Base-by-base conservation (phyloP, 192 early-diverging fungal species). In the Allomyces arbusculus region DNA sequence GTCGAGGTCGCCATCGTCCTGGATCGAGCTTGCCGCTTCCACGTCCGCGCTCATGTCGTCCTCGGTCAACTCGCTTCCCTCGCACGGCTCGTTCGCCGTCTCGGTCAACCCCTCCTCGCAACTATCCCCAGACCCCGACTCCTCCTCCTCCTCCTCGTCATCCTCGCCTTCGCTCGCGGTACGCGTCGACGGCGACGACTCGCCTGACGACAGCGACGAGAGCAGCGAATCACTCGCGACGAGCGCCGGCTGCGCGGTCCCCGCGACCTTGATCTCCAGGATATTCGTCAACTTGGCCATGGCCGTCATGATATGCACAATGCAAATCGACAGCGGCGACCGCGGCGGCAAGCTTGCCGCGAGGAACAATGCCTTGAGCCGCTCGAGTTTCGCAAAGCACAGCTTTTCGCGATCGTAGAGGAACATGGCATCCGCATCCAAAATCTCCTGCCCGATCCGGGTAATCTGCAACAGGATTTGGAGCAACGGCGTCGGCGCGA, bases 381-480 rank as follows among this genome's bases (percentile, higher is more conserved):
- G 50, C 12, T 58, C 16, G 16, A 58, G 16, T 14, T 20, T 58
- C 12, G 50, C 50, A 58, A 58, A 58, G 50, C 50, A 58, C 16
- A 58, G 50, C 16, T 14, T n/a, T 14, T 14, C 16, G 3, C 20
- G 12, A 20, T 58, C 50, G 50, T 58, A 58, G 1, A 58, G 50
- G 67, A 25, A 11, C 10, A 8, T 22, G n/a, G 22, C 63, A 10
- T 14, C 9, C 63, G 26, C 9, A 7, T 64, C 63, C 7, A 66
- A 4, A 16, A 19, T 61, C 14, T 10, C 65, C 63, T n/a, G 78
- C 76, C 19, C 61, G 64, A n/a, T 62, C 26, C 63, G 43, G 23
- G 4, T 69, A 16, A 58, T 20, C 9, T 14, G 20, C 12, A 58
- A 2, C 16, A 58, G 50, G 16, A 58, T n/a, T 6, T 58, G 16